Evolutionary conservation across 305 asterid genomes (phyloP).

Genomic region (Nicotiana rustica): DNA sequence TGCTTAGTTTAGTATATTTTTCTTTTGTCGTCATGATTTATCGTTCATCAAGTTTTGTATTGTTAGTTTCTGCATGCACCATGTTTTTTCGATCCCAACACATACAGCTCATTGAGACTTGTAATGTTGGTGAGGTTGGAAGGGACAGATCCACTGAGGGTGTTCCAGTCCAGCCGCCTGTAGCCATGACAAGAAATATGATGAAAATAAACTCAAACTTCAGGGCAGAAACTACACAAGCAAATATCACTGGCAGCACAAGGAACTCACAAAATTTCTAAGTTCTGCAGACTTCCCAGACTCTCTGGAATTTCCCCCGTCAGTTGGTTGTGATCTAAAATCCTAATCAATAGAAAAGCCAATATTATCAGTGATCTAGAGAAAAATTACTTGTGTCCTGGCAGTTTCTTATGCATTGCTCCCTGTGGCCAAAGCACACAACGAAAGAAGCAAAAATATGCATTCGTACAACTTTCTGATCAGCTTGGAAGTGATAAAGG

Average conservation of each 20-base stretch:
- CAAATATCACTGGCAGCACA: conserved; percentile 14
- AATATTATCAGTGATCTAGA: conserved; percentile 34
- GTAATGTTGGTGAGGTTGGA: conserved; percentile 62
- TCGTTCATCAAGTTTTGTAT: too few relatives aligned
- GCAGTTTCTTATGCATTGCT: conserved; percentile 24
- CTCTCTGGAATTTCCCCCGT: conserved; percentile 63
- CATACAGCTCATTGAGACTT: conserved; percentile 69
- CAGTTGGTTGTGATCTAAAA: conserved; percentile 78
- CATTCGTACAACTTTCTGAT: not conserved
- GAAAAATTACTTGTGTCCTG: not conserved
- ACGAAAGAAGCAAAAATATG: not conserved
- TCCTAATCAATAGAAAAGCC: conserved; percentile 50
- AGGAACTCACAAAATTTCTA: conserved; percentile 81
- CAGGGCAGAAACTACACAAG: conserved; percentile 16
- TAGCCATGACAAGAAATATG: conserved; percentile 38
- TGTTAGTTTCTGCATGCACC: too few relatives aligned
- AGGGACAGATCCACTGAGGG: conserved; percentile 66
- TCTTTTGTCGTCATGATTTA: too few relatives aligned
- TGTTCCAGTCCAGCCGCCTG: conserved; percentile 85
- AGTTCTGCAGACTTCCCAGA: conserved; percentile 59
- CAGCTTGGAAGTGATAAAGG: conserved; percentile 29
- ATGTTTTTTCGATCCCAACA: too few relatives aligned
- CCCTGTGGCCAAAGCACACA: conserved; percentile 14
- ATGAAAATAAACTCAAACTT: conserved; percentile 4
- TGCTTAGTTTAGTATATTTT: too few relatives aligned